These are phyloP conservation scores for Cercophora sp. DNA, from an alignment of 495 filamentous ascomycete genomes.

Conservation along the genomic window DNA sequence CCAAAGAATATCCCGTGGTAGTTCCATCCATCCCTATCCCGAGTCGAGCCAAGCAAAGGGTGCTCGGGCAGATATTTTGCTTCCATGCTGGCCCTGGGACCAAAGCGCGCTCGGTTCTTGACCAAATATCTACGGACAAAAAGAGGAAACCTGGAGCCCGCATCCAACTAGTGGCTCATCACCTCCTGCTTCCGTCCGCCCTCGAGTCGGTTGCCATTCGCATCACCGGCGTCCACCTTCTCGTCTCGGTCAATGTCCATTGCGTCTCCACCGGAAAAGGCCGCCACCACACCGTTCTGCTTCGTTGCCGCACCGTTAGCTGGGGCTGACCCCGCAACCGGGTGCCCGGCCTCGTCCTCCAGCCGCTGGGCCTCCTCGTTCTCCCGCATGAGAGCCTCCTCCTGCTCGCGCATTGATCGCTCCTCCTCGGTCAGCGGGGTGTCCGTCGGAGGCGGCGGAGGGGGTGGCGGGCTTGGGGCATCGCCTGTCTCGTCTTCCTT, in stretches of 20 bases:
- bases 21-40: too few species aligned
- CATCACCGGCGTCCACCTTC: constrained; percentile 1
- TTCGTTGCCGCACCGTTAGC: not conserved
- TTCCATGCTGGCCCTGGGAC: not conserved
- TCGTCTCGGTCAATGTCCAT: constrained; percentile 13
- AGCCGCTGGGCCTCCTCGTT: constrained; percentile 41
- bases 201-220: constrained; percentile 2
- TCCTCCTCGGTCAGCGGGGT: constrained; percentile 33
- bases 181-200: constrained; percentile 26
- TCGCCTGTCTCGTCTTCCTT: constrained; percentile 41
- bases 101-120: not conserved
- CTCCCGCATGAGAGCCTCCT: constrained; percentile 32
- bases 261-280: not conserved
- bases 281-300: not conserved
- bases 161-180: constrained; percentile 27
- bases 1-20: too few species aligned
- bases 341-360: constrained; percentile 42
- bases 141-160: too few species aligned
- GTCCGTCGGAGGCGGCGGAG: constrained; percentile 36
- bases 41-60: too few species aligned
- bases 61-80: too few species aligned
- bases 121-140: too few species aligned
- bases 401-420: constrained; percentile 40
- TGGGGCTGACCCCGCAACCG: constrained; percentile 18
- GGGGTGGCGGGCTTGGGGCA: constrained; percentile 41